Conservation (phyloP, 768 basidiomycete species). For the Leccinum broughii region DNA sequence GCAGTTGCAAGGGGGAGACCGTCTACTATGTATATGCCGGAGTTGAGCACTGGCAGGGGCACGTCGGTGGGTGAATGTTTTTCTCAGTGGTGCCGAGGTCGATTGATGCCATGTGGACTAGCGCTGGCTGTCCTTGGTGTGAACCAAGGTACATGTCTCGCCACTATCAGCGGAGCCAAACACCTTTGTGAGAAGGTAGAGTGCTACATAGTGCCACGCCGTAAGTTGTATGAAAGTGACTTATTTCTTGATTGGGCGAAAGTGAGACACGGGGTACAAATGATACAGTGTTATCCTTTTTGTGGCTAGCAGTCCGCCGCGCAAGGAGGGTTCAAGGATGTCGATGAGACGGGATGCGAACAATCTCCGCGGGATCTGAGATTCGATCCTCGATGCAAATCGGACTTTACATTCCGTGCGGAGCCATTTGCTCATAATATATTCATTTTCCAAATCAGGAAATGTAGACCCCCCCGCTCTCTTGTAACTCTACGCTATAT, state of each 20-base stretch:
- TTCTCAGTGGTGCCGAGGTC: not conserved
- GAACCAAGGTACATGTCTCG: not conserved
- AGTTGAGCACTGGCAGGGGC: not conserved
- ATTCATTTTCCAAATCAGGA: not conserved
- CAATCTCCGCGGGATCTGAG: slow-evolving; percentile 30
- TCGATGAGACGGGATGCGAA: slow-evolving; percentile 7
- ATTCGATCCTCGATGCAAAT: slow-evolving; percentile 27
- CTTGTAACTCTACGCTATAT: slow-evolving; percentile 7
- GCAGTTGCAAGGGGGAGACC: not conserved
- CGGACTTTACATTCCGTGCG: slow-evolving; percentile 18
- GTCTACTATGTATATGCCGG: not conserved
- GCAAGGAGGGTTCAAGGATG: slow-evolving; percentile 11
- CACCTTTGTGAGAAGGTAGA: not conserved
- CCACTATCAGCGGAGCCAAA: not conserved
- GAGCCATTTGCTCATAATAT: not conserved
- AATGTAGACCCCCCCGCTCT: slow-evolving; percentile 1
- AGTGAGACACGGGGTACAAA: slow-evolving; percentile 4
- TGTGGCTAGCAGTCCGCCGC: slow-evolving; percentile 8
- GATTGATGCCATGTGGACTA: not conserved
- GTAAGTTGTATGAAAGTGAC: not conserved
- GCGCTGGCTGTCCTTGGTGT: not conserved
- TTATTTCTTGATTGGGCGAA: not conserved
- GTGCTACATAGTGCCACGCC: not conserved
- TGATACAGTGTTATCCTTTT: not conserved
- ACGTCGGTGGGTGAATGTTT: not conserved